Conservation (phyloP, 208 protist genomes). For the Leishmania braziliensis region DNA sequence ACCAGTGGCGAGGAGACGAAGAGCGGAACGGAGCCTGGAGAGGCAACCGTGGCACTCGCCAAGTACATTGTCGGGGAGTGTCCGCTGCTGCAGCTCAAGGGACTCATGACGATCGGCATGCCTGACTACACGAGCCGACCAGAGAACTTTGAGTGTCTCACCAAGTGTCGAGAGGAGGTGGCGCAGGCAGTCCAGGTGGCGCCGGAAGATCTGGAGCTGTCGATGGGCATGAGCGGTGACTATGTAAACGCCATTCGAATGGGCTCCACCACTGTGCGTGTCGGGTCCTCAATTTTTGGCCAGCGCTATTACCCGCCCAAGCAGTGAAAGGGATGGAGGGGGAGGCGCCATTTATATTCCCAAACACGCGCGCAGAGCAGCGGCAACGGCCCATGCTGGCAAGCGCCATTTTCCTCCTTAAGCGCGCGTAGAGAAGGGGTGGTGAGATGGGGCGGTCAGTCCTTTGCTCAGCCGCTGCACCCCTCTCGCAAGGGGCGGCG, state of each 20-base stretch:
- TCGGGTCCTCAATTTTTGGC: slow-evolving; percentile 96
- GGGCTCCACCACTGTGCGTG: slow-evolving; percentile 94
- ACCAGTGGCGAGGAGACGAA: slow-evolving; percentile 95
- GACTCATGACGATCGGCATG: slow-evolving; percentile 98
- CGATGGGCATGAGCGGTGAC: slow-evolving; percentile 98
- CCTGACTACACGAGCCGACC: slow-evolving; percentile 76
- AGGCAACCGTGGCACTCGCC: slow-evolving; percentile 72
- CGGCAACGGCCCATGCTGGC: background rate
- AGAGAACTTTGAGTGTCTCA: slow-evolving; percentile 90
- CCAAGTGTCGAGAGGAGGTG: slow-evolving; percentile 64
- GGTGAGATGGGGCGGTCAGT: background rate
- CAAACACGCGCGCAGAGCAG: background rate
- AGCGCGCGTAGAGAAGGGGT: background rate
- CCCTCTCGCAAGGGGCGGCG: background rate
- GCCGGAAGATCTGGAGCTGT: slow-evolving; percentile 76
- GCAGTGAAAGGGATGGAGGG: background rate
- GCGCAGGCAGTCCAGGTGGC: slow-evolving; percentile 49
- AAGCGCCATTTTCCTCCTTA: background rate
- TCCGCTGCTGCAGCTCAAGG: slow-evolving; percentile 78
- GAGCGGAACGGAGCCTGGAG: slow-evolving; percentile 79
- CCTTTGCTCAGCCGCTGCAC: background rate
- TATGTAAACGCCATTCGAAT: slow-evolving; percentile 94
- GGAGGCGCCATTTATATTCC: background rate
- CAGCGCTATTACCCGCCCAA: slow-evolving; percentile 82
- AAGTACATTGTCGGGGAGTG: slow-evolving; percentile 75